Base-by-base conservation (phyloP, 139 green algal genomes). In the Mychonastes homosphaera region DNA sequence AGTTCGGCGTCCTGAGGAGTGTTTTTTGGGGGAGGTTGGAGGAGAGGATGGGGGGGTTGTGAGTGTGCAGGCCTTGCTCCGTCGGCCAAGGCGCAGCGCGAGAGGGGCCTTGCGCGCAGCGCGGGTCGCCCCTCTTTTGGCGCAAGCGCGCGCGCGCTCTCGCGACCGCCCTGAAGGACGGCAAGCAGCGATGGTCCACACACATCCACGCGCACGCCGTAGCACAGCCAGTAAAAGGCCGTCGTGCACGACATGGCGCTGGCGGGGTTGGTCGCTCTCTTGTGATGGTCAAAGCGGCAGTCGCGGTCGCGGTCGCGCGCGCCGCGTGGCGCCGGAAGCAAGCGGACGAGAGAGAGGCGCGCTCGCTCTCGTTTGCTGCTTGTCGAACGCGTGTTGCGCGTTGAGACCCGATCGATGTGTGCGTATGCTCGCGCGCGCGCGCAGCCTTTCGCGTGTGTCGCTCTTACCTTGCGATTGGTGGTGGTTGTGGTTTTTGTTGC, bases 201-300 rank as follows among this genome's bases (percentile, higher is more conserved):
- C 15, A 74, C 67, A 34, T 70, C 58, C 2, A 58, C 3, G 3
- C 67, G 45, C 4, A 46, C 53, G 28, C 69, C 69, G 55, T 39
- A 69, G 35, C 67, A 74, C 10, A 74, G 33, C 67, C 60, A 74
- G 12, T 49, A 58, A 15, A 74, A 66, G 0, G 67, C 38, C 28
- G 64, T 54, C 27, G 41, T 57, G 19, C 58, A 65, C 8, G 41
- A 58, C 58, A 65, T 65, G 8, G 30, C 13, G 27, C 26, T n/a
- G n/a, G n/a, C n/a, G n/a, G n/a, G n/a, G n/a, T n/a, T n/a, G n/a
- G n/a, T n/a, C n/a, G n/a, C n/a, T n/a, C n/a, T n/a, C n/a, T n/a
- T n/a, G n/a, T n/a, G n/a, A n/a, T n/a, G n/a, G n/a, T n/a, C n/a
- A n/a, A n/a, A n/a, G n/a, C n/a, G n/a, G n/a, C n/a, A n/a, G n/a